Conservation (phyloP, 352 stramenopile species). For the Phytophthora meadii region DNA sequence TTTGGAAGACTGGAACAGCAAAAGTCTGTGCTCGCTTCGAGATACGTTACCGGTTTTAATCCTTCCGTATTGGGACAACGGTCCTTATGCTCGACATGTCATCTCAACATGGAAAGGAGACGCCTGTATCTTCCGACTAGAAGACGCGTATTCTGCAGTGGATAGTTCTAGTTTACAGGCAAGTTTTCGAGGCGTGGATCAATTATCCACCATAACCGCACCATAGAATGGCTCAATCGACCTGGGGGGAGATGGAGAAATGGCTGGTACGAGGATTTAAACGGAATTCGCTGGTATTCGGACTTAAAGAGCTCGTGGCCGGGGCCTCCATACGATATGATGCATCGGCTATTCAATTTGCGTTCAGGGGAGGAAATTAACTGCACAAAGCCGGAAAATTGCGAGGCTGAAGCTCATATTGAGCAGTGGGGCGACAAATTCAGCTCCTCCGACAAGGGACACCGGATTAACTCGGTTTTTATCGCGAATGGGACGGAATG, state of each 20-base stretch:
- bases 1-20: not conserved
- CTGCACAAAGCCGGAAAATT: not conserved
- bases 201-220: too few species aligned
- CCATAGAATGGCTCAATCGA: not conserved
- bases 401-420: not conserved
- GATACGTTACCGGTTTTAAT: not conserved
- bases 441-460: not conserved
- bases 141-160: not conserved
- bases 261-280: not conserved
- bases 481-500: conserved; percentile 11
- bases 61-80: not conserved
- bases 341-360: not conserved
- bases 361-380: not conserved
- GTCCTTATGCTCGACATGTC: not conserved
- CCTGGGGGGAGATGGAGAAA: too few species aligned
- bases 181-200: not conserved
- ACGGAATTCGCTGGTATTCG: not conserved
- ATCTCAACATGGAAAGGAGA: not conserved
- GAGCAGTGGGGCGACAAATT: not conserved
- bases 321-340: not conserved
- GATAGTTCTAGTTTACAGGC: not conserved
- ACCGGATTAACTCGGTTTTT: conserved; percentile 5
- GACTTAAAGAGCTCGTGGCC: not conserved
- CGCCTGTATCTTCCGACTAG: not conserved
- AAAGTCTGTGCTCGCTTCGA: not conserved